Evolutionary conservation across 164 flowering plant species (phyloP), one percentile per base, ranked within the genome.

Genomic region (Vitis amurensis): DNA sequence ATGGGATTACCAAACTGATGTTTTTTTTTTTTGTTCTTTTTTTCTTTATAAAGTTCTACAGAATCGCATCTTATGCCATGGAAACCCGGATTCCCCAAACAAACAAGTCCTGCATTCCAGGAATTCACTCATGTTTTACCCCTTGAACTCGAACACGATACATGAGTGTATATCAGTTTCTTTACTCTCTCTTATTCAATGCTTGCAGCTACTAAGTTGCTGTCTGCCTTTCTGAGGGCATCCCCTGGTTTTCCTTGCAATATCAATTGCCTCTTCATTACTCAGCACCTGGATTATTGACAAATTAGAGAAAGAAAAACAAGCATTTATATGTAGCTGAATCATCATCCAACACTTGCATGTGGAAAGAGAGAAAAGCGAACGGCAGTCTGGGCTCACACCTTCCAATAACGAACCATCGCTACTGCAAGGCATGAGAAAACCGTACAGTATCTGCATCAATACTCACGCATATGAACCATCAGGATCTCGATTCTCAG

Each of bases 381-480:
- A 27, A n/a, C n/a, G 12, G 31, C 17, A n/a, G n/a, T n/a, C n/a
- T n/a, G n/a, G 48, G 27, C 15, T 30, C 11, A 64, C 61, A 91
- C 97, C 97, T 91, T 91, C 97, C 97, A n/a, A 91, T 23, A 91
- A n/a, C n/a, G n/a, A 68, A 66, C 97, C 97, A 65, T 91, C 97
- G 51, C 97, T 91, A n/a, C n/a, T 11, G 97, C 97, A 57, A 91
- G 86, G 72, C n/a, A 91, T 85, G 74, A 91, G 84, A 67, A 88
- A 64, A n/a, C n/a, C n/a, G n/a, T 15, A 90, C 91, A 27, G 89
- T 86, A 30, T 79, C 77, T 0, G 59, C n/a, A 66, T 84, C 78
- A 50, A 91, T 78, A 61, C n/a, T 83, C 80, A 13, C n/a, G 81
- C 85, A 68, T 64, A 47, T 56, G 68, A 19, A 90, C n/a, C 48